Conservation (phyloP, 2,329 filamentous ascomycete genomes). For the Arthrobotrys musiformis region DNA sequence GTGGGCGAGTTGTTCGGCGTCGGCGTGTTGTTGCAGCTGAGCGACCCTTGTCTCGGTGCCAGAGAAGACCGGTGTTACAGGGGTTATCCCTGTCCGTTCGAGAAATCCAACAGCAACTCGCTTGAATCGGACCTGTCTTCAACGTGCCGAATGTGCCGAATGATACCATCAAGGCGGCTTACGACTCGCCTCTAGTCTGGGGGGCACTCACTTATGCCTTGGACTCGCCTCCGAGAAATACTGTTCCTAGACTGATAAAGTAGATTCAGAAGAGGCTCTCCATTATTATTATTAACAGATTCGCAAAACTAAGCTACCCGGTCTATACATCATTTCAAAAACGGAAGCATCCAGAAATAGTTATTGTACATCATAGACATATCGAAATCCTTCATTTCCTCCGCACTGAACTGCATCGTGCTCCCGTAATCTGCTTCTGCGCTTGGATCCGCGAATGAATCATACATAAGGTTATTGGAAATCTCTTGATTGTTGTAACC, state of each 20-base stretch:
- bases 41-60: not conserved
- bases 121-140: not conserved
- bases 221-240: not conserved
- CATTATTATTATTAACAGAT: not conserved
- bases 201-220: no score
- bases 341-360: conserved; percentile 32
- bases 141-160: not conserved
- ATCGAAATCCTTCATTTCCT: conserved; percentile 32
- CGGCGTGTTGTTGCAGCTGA: not conserved
- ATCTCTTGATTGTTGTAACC: not conserved
- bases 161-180: not conserved
- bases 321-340: not conserved
- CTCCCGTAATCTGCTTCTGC: not conserved
- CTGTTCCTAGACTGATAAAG: not conserved
- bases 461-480: not conserved
- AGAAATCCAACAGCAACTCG: conserved; percentile 14
- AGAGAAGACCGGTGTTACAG: conserved; percentile 9
- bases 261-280: not conserved
- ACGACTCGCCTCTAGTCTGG: not conserved
- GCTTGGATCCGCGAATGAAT: not conserved
- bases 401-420: not conserved
- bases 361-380: conserved; percentile 36
- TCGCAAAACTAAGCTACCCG: no score
- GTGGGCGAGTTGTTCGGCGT: not conserved
- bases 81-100: not conserved